Conservation (phyloP, 140 eudicot genomes). For the Cichorium intybus region DNA sequence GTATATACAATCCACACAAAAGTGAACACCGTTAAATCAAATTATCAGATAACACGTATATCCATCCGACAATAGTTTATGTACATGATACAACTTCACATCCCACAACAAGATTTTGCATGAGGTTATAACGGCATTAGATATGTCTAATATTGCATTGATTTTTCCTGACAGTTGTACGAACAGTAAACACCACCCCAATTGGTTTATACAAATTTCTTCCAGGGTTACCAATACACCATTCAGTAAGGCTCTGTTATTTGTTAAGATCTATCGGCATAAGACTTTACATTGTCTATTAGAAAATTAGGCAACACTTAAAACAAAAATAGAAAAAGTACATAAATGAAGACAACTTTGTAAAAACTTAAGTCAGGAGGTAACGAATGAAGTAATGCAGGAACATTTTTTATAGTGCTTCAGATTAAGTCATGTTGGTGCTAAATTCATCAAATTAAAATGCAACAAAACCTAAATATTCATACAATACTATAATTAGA, state of each 20-base stretch:
- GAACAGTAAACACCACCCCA: too few relatives aligned
- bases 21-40: not conserved
- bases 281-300: too few relatives aligned
- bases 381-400: not conserved
- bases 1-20: not conserved
- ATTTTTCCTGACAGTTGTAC: too few relatives aligned
- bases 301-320: not conserved
- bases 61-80: not conserved
- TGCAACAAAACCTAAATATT: too few relatives aligned
- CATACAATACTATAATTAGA: not conserved
- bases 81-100: not conserved
- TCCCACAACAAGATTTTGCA: too few relatives aligned
- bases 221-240: too few relatives aligned
- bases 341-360: not conserved
- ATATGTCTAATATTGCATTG: too few relatives aligned
- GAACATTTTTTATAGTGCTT: too few relatives aligned
- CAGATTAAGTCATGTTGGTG: not conserved
- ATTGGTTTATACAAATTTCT: not conserved
- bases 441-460: not conserved
- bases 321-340: not conserved
- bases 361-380: not conserved
- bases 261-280: too few relatives aligned
- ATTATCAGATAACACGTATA: not conserved
- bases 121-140: not conserved
- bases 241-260: too few relatives aligned